Evolutionary conservation across 108 stramenopile species (phyloP), one percentile per base, ranked within the genome.

Genomic region (Conticribra guillardii): DNA sequence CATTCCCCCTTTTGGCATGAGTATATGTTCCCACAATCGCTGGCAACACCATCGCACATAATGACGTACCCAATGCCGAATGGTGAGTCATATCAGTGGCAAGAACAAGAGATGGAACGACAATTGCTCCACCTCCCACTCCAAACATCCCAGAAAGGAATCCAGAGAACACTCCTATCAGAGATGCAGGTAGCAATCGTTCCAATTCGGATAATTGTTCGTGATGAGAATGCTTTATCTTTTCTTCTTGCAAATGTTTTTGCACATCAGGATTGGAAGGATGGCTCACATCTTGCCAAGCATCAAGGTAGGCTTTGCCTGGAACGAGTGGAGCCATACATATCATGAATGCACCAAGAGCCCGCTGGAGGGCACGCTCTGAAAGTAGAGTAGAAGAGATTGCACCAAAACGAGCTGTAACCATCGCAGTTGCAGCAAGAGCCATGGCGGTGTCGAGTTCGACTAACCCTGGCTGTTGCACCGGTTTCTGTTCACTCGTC

Each of bases 141-240:
- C 97, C 97, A 69, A 97, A 96, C 54, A 97, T 51, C 23, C 97
- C 97, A 2, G 95, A 89, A 61, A 87, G 73, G 59, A 90, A 93
- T 15, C 77, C 77, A 18, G 70, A 71, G 27, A 79, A 67, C 0
- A 67, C 41, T 0, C 80, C 77, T 11, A 89, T 80, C 26, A 82
- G 3, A 33, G 82, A 68, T 28, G 83, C 55, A 31, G 84, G 78
- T 41, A 79, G 63, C 4, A 75, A 52, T n/a, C 71, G 46, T 49
- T 69, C 56, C 19, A 69, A 37, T 23, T 46, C 19, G 11, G 71
- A 63, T 17, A 48, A 22, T 17, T 56, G 33, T 0, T 50, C 51
- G 16, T 72, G 58, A 27, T 69, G 59, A 29, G 32, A 15, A 19
- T 47, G 41, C 31, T 21, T 28, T 49, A 54, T 19, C 16, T 30